Evolutionary conservation across 73 alveolate genomes (phyloP).

Genomic region (Paramecium sexaurelia): DNA sequence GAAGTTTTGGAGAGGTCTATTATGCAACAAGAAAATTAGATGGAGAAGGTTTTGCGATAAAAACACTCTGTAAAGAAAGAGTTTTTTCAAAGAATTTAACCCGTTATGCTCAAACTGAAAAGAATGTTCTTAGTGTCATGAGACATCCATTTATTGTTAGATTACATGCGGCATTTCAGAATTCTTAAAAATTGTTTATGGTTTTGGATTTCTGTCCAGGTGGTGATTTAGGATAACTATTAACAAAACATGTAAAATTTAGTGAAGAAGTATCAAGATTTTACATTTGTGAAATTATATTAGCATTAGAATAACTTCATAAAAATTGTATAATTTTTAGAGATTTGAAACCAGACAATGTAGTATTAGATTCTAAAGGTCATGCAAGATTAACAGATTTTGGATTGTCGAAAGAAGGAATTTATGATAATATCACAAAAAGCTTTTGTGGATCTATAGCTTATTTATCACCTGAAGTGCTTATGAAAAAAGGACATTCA

Average conservation of each 20-base stretch:
- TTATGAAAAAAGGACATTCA: conserved; percentile 87
- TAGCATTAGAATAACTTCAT: conserved; percentile 95
- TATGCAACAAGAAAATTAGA: conserved; percentile 45
- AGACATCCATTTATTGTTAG: conserved; percentile 84
- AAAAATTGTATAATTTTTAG: conserved; percentile 92
- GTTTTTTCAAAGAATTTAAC: conserved; percentile 74
- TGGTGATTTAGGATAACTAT: conserved; percentile 78
- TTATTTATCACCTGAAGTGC: conserved; percentile 92
- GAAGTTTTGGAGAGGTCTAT: conserved; percentile 70
- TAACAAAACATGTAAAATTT: conserved; percentile 71
- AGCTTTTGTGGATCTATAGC: conserved; percentile 96
- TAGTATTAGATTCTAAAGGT: conserved; percentile 92
- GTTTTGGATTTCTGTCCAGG: conserved; percentile 90
- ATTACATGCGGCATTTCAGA: conserved; percentile 86
- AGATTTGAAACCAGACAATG: conserved; percentile 98
- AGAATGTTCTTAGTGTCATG: conserved; percentile 77
- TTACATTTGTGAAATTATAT: conserved; percentile 86
- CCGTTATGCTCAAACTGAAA: conserved; percentile 83
- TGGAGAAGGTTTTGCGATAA: conserved; percentile 69
- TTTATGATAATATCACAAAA: conserved; percentile 81
- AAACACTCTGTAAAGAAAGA: conserved; percentile 72
- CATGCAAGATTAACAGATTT: conserved; percentile 97
- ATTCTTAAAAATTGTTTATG: conserved; percentile 77
- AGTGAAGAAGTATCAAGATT: conserved; percentile 88
- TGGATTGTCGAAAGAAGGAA: conserved; percentile 98